These are phyloP conservation scores for Mycena belliarum DNA, from an alignment of 768 basidiomycete genomes.

Conservation along the genomic window DNA sequence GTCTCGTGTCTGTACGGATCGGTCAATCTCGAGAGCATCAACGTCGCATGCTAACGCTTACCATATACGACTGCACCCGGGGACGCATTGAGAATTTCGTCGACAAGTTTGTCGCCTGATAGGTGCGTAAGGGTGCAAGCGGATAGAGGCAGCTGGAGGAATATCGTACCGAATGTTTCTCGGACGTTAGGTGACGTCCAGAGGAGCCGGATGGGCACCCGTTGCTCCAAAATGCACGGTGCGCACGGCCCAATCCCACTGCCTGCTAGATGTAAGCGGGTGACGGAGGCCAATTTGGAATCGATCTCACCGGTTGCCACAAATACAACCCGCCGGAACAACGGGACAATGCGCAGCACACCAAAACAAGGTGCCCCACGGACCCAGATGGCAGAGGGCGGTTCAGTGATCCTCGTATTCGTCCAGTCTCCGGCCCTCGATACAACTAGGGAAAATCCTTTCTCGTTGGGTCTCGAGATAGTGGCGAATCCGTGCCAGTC, in stretches of 20 bases:
- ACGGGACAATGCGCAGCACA: conserved; percentile 52
- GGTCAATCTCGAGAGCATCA: not conserved
- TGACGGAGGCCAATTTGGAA: conserved; percentile 11
- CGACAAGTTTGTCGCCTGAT: conserved; percentile 50
- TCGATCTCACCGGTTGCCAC: conserved; percentile 52
- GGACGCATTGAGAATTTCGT: conserved; percentile 51
- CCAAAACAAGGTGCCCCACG: conserved; percentile 59
- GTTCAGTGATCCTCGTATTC: conserved; percentile 49
- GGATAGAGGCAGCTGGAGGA: not conserved
- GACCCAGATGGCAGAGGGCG: conserved; percentile 57
- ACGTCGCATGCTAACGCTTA: no score
- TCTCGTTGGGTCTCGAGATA: conserved; percentile 47
- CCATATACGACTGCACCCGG: conserved; percentile 62
- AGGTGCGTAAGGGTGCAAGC: not conserved
- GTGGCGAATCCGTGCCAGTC: conserved; percentile 66
- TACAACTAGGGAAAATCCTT: conserved; percentile 57
- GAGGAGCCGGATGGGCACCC: conserved; percentile 55
- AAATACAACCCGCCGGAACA: conserved; percentile 56
- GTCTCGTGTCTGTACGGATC: conserved; percentile 38
- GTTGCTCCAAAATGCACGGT: conserved; percentile 51
- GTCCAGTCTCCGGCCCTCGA: conserved; percentile 66
- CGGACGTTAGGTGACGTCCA: conserved; percentile 65
- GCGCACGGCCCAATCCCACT: conserved; percentile 64
- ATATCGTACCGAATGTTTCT: conserved; percentile 53
- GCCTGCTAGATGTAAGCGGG: conserved; percentile 13